phyloP scores from a whole-genome alignment of 345 rosid species.

The Diplotaxis tenuifolia region DNA sequence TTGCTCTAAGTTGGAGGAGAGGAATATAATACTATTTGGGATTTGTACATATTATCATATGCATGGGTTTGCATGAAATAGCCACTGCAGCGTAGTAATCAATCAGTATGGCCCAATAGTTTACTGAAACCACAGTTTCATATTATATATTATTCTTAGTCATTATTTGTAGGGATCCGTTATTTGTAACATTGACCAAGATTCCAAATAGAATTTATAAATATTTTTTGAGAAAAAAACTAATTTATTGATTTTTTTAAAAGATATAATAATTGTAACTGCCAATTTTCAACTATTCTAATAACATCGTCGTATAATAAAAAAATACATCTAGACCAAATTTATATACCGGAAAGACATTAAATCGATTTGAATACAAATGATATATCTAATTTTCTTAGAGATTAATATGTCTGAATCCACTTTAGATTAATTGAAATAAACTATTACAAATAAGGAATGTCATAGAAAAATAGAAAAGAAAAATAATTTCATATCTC shows the following conservation, averaged over 20 bases:
- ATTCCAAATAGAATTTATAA: neutral
- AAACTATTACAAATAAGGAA: neutral
- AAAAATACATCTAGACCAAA: neutral
- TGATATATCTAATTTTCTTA: neutral
- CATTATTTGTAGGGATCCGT: conserved; percentile 18
- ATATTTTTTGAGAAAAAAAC: conserved; percentile 8
- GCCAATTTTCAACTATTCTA: too few species aligned
- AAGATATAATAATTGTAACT: too few species aligned
- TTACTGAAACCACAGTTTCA: conserved; percentile 26
- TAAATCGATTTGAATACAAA: neutral
- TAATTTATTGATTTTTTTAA: too few species aligned
- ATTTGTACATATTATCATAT: conserved; percentile 43
- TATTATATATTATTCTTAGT: conserved; percentile 5
- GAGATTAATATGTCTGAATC: neutral
- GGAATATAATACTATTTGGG: conserved; percentile 17
- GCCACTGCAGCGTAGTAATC: conserved; percentile 36
- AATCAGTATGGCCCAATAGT: conserved; percentile 31
- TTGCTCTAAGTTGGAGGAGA: conserved; percentile 30
- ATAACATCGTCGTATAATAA: too few species aligned
- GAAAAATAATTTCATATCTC: neutral
- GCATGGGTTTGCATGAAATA: conserved; percentile 43
- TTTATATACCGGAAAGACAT: neutral
- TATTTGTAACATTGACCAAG: conserved; percentile 20
- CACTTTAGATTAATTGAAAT: neutral
- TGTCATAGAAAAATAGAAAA: neutral